These are phyloP conservation scores for Rhynchosporium secalis DNA, from an alignment of 2,329 filamentous ascomycete species.

Conservation along the genomic window DNA sequence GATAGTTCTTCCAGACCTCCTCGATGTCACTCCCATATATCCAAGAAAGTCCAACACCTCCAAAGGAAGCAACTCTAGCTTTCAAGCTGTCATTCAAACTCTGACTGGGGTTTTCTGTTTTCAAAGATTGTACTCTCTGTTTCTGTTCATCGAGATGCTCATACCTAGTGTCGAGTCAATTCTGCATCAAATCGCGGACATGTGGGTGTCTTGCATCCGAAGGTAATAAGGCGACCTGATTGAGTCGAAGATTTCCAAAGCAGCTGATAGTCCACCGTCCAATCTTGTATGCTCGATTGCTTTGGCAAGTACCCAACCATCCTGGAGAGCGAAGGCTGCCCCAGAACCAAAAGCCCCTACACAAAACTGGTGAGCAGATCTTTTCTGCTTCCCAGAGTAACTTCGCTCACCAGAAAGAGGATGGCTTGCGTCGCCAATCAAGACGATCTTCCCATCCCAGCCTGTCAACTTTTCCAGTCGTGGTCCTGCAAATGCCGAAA, in stretches of 20 bases:
- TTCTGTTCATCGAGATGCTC: constrained; percentile 37
- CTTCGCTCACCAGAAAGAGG: constrained; percentile 46
- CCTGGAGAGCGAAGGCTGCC: constrained; percentile 48
- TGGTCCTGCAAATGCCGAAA: constrained; percentile 50
- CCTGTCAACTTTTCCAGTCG: constrained; percentile 44
- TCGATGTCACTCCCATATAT: constrained; percentile 47
- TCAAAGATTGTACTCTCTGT: constrained; percentile 24
- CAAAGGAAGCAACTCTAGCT: constrained; percentile 39
- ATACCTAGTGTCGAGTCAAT: constrained; percentile 34
- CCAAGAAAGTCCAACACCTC: constrained; percentile 42
- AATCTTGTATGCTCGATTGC: constrained; percentile 35
- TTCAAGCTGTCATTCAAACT: constrained; percentile 38
- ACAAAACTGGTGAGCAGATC: background rate
- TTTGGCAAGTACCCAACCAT: constrained; percentile 47
- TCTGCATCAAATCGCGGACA: background rate
- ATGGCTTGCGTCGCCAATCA: constrained; percentile 57
- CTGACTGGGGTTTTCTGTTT: constrained; percentile 29
- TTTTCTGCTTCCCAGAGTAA: too few relatives aligned
- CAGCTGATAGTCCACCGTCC: constrained; percentile 32
- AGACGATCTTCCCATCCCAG: constrained; percentile 47
- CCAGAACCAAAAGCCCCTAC: constrained; percentile 47
- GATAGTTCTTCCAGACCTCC: constrained; percentile 38
- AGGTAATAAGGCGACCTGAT: constrained; percentile 45
- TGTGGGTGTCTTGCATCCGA: constrained; percentile 39
- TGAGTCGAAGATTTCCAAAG: constrained; percentile 43